A percentile compares a stretch with the other conserved stretches of the same genome.
These are phyloP conservation scores for Lipomyces oligophaga DNA, from an alignment of 805 yeast species.

Conservation along the genomic window DNA sequence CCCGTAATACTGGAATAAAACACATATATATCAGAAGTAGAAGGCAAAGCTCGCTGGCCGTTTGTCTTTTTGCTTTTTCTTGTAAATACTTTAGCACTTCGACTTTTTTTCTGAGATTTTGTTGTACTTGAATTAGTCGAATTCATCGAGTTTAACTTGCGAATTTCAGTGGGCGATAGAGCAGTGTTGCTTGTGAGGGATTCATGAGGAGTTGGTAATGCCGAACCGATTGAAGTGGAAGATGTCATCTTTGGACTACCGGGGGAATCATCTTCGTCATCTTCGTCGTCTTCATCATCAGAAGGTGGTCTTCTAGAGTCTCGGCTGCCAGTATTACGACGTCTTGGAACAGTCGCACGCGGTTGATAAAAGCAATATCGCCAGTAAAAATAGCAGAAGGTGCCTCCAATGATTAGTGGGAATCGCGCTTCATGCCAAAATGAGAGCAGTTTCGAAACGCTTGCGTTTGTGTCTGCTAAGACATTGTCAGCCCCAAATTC, in stretches of 20 bases:
- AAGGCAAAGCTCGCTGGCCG: not conserved
- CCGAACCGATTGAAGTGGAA: too few species aligned
- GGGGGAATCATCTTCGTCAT: constrained; percentile 1
- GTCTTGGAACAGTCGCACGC: constrained; percentile 14
- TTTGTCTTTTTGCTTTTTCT: constrained; percentile 2
- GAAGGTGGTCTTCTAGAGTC: constrained; percentile 10
- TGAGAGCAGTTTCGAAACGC: constrained; percentile 2
- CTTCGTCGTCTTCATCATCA: constrained; percentile 21
- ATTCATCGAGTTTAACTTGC: not conserved
- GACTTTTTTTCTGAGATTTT: not conserved
- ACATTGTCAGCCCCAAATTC: not conserved
- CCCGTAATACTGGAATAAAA: constrained; percentile 88
- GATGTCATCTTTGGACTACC: not conserved
- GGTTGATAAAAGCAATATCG: constrained; percentile 26
- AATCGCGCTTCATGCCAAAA: constrained; percentile 27
- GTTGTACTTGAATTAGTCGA: not conserved
- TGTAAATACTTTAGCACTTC: constrained; percentile 18
- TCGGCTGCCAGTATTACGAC: not conserved
- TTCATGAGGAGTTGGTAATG: not conserved
- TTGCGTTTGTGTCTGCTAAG: not conserved
- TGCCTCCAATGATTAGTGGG: constrained; percentile 19
- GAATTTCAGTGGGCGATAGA: not conserved
- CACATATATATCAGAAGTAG: constrained; percentile 37
- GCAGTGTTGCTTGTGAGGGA: not conserved
- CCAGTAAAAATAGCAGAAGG: constrained; percentile 24